A percentile compares a stretch with the other conserved stretches of the same genome.
These are phyloP conservation scores for Raddia distichophylla DNA, from an alignment of 176 grass and related monocot species.

Conservation along the genomic window DNA sequence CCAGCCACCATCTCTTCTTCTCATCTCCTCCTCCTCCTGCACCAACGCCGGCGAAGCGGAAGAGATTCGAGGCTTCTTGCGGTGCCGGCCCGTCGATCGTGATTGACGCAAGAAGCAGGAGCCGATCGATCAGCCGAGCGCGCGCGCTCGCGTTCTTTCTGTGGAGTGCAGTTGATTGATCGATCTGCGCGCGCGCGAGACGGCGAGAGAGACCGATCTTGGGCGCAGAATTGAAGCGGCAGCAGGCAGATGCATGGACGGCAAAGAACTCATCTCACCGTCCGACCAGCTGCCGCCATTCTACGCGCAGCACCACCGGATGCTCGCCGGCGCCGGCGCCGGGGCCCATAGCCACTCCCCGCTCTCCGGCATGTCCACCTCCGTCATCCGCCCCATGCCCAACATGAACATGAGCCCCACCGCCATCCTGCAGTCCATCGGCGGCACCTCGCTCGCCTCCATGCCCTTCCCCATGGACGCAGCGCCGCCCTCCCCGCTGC, in stretches of 20 bases:
- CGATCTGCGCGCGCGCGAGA: too few species aligned
- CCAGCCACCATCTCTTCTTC: neutral
- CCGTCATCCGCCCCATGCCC: conserved; percentile 73
- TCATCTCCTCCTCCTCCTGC: neutral
- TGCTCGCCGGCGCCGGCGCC: conserved; percentile 20
- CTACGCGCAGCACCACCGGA: conserved; percentile 53
- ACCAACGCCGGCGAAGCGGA: neutral
- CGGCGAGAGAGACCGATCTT: too few species aligned
- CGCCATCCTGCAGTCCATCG: conserved; percentile 60
- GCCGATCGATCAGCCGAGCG: neutral
- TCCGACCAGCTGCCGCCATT: conserved; percentile 63
- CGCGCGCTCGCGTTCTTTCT: too few species aligned
- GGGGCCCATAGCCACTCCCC: conserved; percentile 36
- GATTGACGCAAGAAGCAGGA: neutral
- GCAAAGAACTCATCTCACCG: conserved; percentile 66
- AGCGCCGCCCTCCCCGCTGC: conserved; percentile 17
- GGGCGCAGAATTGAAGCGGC: too few species aligned
- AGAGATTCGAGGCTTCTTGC: neutral
- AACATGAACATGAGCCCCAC: conserved; percentile 65
- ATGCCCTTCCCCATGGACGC: conserved; percentile 72
- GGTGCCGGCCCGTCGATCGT: neutral
- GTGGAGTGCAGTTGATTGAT: too few species aligned
- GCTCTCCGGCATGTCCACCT: conserved; percentile 56
- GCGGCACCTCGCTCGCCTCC: conserved; percentile 36
- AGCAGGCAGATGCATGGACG: conserved; percentile 61